Conservation (phyloP, 192 early-diverging fungal genomes). For the Gaertneriomyces semiglobifer region DNA sequence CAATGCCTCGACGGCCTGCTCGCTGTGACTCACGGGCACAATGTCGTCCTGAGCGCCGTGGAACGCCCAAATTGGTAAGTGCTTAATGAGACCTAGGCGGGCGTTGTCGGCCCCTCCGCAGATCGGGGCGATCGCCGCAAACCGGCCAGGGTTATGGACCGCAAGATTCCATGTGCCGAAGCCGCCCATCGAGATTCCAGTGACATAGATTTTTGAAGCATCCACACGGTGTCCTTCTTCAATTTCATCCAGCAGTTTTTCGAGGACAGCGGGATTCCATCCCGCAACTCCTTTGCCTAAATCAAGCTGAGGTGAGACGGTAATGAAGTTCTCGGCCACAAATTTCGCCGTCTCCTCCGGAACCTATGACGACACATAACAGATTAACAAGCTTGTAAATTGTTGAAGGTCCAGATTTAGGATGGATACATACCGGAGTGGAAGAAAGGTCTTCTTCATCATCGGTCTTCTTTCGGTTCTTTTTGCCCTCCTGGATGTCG, state of each 20-base stretch:
- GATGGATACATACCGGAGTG: slow-evolving; percentile 6
- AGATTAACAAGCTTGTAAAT: too few relatives aligned
- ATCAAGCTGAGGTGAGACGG: slow-evolving; percentile 11
- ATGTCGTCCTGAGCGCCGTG: slow-evolving; percentile 6
- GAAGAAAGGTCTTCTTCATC: slow-evolving; percentile 1
- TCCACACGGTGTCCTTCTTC: slow-evolving; percentile 8
- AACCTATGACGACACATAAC: neutral
- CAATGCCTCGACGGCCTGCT: slow-evolving; percentile 6
- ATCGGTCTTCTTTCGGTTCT: neutral
- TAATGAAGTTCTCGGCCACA: slow-evolving; percentile 12
- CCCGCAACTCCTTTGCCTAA: slow-evolving; percentile 1
- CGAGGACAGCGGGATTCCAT: slow-evolving; percentile 4
- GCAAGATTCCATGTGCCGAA: slow-evolving; percentile 9
- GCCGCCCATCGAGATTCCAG: slow-evolving; percentile 14
- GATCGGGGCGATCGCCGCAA: slow-evolving; percentile 13
- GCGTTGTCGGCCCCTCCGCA: slow-evolving; percentile 7
- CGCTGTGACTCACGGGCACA: slow-evolving; percentile 6
- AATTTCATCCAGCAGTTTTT: slow-evolving; percentile 4
- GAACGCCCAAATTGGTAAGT: slow-evolving; percentile 7
- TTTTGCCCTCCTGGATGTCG: neutral
- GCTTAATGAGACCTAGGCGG: slow-evolving; percentile 7
- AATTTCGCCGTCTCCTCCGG: slow-evolving; percentile 2
- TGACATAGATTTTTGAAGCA: slow-evolving; percentile 2
- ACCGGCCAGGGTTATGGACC: neutral
- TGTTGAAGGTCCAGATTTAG: too few relatives aligned